Base-by-base conservation (phyloP, 768 basidiomycete species). In the Leccinum variicolor region DNA sequence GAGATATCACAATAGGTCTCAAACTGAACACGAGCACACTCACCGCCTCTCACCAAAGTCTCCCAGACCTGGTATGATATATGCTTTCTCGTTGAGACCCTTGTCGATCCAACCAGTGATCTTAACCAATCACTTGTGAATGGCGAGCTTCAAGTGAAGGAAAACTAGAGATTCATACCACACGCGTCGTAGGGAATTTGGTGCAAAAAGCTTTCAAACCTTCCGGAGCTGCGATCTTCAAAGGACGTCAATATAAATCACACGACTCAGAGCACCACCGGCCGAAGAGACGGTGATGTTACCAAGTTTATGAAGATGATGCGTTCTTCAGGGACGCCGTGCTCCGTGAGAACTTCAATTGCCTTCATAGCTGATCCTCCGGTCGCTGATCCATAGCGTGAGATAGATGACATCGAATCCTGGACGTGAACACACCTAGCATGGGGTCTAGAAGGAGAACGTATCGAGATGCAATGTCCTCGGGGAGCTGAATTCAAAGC, bases 361-460 rank as follows among this genome's bases (percentile, higher is more conserved):
- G 97, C 97, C 70, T 98, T 98, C 74, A 95, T 94, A 8, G 95
- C 96, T 5, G 95, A 98, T 47, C 97, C 97, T 25, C 97, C 97
- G 1, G 96, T 98, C 0, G 96, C 96, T 82, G 62, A 26, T 39
- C 23, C 21, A 45, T 13, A 26, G 31, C 21, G 29, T 54, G 54
- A 28, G 39, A 10, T n/a, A n/a, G 31, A 47, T n/a, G 2, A 9
- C 3, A 39, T 10, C 25, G 17, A 33, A 6, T 41, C 17, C 19
- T 31, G 45, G 19, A 34, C 7, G 17, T 3, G 13, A 36, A 63
- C 86, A 52, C 65, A 93, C 94, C 93, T 50, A 98, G 84, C 96
- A 99, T 99, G 0, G 96, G 96, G 71, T 99, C 96, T 21, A 99
- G 83, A 14, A 99, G 84, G 36, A 99, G 85, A 50, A 94, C 92